Evolutionary conservation across 371 early-diverging fungal genomes (phyloP).

Genomic region (Cokeromyces recurvatus): DNA sequence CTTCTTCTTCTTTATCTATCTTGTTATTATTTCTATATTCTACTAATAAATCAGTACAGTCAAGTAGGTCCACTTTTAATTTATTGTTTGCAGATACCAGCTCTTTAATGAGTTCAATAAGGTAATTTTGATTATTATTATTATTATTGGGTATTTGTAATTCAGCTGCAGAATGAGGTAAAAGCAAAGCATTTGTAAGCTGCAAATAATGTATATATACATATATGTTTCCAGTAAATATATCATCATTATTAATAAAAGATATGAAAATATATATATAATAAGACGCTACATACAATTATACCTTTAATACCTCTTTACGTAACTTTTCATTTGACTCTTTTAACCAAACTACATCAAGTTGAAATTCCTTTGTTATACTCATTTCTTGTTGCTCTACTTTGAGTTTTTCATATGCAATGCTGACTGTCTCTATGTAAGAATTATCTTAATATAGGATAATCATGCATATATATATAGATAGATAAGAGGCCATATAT

Average conservation of each 20-base stretch:
- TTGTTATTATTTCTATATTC: conserved; percentile 21
- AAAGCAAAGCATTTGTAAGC: conserved; percentile 24
- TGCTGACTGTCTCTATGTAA: conserved; percentile 24
- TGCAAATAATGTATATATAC: conserved; percentile 4
- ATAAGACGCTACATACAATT: too few species aligned
- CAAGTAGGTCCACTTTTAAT: conserved; percentile 34
- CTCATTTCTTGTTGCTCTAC: conserved; percentile 17
- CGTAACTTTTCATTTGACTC: conserved; percentile 40
- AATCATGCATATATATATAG: too few species aligned
- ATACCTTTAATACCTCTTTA: conserved; percentile 37
- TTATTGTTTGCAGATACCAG: conserved; percentile 40
- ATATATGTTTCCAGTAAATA: not conserved
- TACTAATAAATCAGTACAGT: conserved; percentile 30
- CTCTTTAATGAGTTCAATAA: conserved; percentile 38
- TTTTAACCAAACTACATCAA: conserved; percentile 27
- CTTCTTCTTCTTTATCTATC: too few species aligned
- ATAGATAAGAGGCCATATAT: too few species aligned
- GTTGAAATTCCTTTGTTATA: conserved; percentile 10
- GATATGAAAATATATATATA: too few species aligned
- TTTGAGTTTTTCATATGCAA: conserved; percentile 28
- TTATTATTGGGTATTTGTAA: conserved; percentile 13
- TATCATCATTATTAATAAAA: not conserved
- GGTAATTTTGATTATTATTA: conserved; percentile 10
- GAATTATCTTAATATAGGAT: too few species aligned
- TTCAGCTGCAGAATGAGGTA: conserved; percentile 13